Conservation (phyloP, 2,329 filamentous ascomycete species). For the Lachnellula subtilissima region DNA sequence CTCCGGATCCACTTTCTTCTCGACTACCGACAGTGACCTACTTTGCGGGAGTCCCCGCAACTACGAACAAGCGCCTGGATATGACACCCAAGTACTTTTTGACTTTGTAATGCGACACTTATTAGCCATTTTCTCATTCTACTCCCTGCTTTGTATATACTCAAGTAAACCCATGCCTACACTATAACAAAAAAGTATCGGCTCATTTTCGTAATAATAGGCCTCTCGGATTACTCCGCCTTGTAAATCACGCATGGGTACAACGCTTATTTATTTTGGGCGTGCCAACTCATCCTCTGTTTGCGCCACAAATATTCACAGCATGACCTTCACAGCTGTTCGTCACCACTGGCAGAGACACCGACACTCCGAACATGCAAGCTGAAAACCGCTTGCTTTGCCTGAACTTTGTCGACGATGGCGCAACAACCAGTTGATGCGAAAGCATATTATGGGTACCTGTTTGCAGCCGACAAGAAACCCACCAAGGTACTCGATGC, state of each 20-base stretch:
- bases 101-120: too few species aligned
- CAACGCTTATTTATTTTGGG: not conserved
- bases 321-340: conserved; percentile 1
- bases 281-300: not conserved
- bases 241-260: not conserved
- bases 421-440: conserved; percentile 24
- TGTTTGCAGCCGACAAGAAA: conserved; percentile 64
- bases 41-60: too few species aligned
- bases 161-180: too few species aligned
- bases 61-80: too few species aligned
- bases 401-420: conserved; percentile 9
- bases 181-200: too few species aligned
- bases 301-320: conserved; percentile 6
- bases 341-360: not conserved
- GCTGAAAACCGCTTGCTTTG: conserved; percentile 1
- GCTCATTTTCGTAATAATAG: not conserved
- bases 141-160: too few species aligned
- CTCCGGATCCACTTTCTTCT: too few species aligned
- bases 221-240: not conserved
- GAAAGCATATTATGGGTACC: conserved; percentile 52
- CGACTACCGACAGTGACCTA: too few species aligned
- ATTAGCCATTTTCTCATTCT: too few species aligned
- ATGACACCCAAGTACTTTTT: too few species aligned
- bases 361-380: conserved; percentile 11
- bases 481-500: conserved; percentile 63